These are phyloP conservation scores for Pulveroboletus ravenelii DNA, from an alignment of 768 basidiomycete species.

Conservation along the genomic window DNA sequence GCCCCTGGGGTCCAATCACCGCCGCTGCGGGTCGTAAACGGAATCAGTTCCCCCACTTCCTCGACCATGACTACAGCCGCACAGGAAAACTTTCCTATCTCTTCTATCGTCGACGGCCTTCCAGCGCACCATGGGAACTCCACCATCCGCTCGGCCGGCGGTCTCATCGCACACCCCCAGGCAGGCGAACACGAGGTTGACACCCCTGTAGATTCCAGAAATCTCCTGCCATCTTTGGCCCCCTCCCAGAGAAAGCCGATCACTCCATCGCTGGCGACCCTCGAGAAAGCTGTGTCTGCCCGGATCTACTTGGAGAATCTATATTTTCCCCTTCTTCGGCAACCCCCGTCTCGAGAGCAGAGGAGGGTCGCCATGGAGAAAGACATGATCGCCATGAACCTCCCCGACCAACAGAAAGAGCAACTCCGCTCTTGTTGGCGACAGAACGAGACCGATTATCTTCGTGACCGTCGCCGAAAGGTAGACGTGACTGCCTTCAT, in stretches of 20 bases:
- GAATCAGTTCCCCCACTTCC: conserved; percentile 62
- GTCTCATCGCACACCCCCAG: conserved; percentile 64
- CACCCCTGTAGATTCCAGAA: conserved; percentile 15
- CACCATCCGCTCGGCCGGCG: conserved; percentile 55
- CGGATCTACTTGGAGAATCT: conserved; percentile 93
- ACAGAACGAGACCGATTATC: conserved; percentile 85
- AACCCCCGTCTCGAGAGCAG: conserved; percentile 81
- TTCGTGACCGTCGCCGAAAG: conserved; percentile 78
- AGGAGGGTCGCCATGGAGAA: conserved; percentile 82
- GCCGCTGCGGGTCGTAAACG: conserved; percentile 76
- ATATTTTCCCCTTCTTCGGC: conserved; percentile 81
- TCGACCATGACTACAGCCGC: conserved; percentile 75
- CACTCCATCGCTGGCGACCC: conserved; percentile 80
- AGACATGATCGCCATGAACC: conserved; percentile 73
- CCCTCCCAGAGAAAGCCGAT: conserved; percentile 53
- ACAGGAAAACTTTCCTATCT: conserved; percentile 55
- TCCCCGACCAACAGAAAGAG: conserved; percentile 68
- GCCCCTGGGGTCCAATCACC: conserved; percentile 39
- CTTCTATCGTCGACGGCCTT: conserved; percentile 41
- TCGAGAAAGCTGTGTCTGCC: conserved; percentile 90
- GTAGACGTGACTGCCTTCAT: conserved; percentile 82
- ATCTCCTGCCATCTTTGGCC: conserved; percentile 28
- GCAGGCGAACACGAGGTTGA: conserved; percentile 55
- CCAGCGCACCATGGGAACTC: conserved; percentile 57
- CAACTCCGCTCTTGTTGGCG: conserved; percentile 70